Conservation (phyloP, 2,329 filamentous ascomycete species). For the Cladorrhinum sp. region DNA sequence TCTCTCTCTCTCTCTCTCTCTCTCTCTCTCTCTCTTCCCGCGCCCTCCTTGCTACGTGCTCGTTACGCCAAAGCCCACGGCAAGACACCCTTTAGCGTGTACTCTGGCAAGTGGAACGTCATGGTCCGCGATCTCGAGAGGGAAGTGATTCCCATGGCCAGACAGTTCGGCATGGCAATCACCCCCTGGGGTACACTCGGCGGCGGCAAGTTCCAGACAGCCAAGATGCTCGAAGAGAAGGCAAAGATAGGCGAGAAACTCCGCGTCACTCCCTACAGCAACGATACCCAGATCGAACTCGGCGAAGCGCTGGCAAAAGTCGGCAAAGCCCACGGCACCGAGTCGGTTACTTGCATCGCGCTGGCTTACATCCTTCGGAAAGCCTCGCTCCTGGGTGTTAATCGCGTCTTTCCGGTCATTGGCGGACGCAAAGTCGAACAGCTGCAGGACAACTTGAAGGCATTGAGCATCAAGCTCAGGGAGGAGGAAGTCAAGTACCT, state of each 20-base stretch:
- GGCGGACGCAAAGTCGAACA: conserved; percentile 53
- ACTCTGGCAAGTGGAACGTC: conserved; percentile 64
- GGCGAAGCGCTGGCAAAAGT: conserved; percentile 59
- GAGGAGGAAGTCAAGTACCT: conserved; percentile 53
- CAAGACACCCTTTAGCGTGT: conserved; percentile 67
- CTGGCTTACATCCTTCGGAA: conserved; percentile 52
- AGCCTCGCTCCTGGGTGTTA: conserved; percentile 32
- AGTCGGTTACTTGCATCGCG: conserved; percentile 56
- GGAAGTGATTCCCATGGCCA: conserved; percentile 39
- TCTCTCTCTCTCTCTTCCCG: no score
- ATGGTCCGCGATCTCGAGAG: conserved; percentile 24
- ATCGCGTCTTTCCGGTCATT: conserved; percentile 52
- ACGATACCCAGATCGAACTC: conserved; percentile 49
- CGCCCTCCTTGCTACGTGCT: no score
- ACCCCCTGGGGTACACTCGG: conserved; percentile 60
- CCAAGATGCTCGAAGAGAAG: conserved; percentile 34
- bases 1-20: no score
- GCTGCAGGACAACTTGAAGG: conserved; percentile 53
- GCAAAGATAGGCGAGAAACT: conserved; percentile 38
- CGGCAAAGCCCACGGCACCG: conserved; percentile 53
- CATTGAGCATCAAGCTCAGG: conserved; percentile 47
- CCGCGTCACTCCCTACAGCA: conserved; percentile 28
- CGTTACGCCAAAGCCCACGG: conserved; percentile 63
- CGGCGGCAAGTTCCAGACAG: conserved; percentile 48
- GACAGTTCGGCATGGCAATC: conserved; percentile 48